Percentiles rank a stretch among this genome's conserved stretches.
phyloP scores from a whole-genome alignment of 805 yeast species.

The Pichia insulana region DNA sequence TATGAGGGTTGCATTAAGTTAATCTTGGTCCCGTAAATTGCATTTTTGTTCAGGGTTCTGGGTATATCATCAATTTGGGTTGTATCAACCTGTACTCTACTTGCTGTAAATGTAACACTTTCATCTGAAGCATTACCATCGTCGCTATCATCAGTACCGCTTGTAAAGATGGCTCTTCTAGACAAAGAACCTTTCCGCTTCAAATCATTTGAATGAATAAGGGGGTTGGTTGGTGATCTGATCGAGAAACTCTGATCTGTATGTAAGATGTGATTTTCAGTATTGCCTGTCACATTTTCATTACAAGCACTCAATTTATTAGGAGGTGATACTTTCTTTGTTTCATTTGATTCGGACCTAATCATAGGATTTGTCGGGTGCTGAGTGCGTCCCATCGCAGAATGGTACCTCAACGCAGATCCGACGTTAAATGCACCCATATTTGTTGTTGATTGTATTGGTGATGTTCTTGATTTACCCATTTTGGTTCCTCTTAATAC shows the following conservation, averaged over 20 bases:
- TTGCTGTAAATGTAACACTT: not conserved
- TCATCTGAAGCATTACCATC: not conserved
- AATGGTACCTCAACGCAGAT: not conserved
- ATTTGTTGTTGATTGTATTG: not conserved
- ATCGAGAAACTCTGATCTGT: no score
- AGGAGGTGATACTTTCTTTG: not conserved
- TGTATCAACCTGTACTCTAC: not conserved
- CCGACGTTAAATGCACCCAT: not conserved
- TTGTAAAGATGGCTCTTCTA: slow-evolving; percentile 3
- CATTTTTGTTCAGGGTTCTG: slow-evolving; percentile 1
- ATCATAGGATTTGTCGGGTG: slow-evolving; percentile 4
- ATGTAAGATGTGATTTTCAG: no score
- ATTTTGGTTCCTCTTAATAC: slow-evolving; percentile 1
- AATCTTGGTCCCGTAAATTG: slow-evolving; percentile 13
- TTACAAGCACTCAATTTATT: no score
- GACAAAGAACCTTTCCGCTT: not conserved
- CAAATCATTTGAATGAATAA: not conserved
- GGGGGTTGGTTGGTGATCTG: not conserved
- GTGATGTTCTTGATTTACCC: not conserved
- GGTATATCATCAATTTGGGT: not conserved
- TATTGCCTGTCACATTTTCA: no score
- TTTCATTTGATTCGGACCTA: not conserved
- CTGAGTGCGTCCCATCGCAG: not conserved
- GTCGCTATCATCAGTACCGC: slow-evolving; percentile 3
- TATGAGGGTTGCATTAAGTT: slow-evolving; percentile 2